phyloP scores from a whole-genome alignment of 2,329 filamentous ascomycete genomes.

The Mariannaea sp. region DNA sequence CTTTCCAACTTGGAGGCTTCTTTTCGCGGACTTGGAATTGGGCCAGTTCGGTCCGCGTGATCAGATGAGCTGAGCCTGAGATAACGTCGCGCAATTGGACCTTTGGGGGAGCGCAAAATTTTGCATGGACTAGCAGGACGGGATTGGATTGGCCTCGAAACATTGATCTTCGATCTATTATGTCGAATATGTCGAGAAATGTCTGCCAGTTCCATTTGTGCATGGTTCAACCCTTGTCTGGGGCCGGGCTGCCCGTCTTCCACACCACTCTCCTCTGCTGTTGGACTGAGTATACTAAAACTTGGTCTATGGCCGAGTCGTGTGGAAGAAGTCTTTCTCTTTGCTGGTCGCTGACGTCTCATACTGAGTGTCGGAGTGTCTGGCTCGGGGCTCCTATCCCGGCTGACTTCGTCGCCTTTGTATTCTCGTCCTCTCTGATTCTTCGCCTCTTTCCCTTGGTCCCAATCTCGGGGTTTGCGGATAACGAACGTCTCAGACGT shows the following conservation, averaged over 20 bases:
- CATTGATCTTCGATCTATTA: not conserved
- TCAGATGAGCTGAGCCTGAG: not conserved
- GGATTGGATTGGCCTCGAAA: not conserved
- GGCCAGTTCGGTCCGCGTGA: not conserved
- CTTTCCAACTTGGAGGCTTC: slow-evolving; percentile 5
- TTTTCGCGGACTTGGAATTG: not conserved
- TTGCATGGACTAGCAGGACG: not conserved
- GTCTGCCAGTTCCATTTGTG: not conserved
- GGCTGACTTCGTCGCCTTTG: not conserved
- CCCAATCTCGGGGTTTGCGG: slow-evolving; percentile 45
- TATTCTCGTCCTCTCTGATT: slow-evolving; percentile 17
- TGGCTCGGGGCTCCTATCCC: slow-evolving; percentile 44
- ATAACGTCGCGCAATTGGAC: not conserved
- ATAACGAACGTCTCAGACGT: slow-evolving; percentile 48
- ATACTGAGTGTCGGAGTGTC: slow-evolving; percentile 41
- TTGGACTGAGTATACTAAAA: slow-evolving; percentile 39
- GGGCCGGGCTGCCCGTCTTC: slow-evolving; percentile 19
- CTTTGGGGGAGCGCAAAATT: not conserved
- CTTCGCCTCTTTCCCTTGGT: slow-evolving; percentile 27
- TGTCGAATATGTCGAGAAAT: not conserved
- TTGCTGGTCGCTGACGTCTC: slow-evolving; percentile 31
- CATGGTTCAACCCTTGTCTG: not conserved
- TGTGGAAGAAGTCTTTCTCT: slow-evolving; percentile 31
- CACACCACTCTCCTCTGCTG: slow-evolving; percentile 38
- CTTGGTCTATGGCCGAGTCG: slow-evolving; percentile 33